Conservation (phyloP, 495 filamentous ascomycete species). For the Penicillium psychrofluorescens region DNA sequence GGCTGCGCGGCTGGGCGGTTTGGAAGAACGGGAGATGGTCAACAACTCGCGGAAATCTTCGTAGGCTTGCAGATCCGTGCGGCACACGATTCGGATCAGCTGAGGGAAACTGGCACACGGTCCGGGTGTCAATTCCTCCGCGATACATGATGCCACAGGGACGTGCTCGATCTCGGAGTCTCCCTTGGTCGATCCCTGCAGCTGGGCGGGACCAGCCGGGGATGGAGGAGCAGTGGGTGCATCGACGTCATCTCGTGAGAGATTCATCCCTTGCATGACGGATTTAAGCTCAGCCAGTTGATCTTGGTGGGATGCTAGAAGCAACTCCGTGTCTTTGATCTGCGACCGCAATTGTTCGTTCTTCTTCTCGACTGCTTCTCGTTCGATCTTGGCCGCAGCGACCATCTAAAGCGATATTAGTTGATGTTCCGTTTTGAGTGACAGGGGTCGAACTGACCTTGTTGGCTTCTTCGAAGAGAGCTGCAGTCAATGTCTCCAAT, state of each 20-base stretch:
- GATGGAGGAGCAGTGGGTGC: constrained; percentile 61
- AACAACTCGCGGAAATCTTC: constrained; percentile 80
- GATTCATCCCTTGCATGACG: constrained; percentile 83
- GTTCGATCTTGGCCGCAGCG: constrained; percentile 64
- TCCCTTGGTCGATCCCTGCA: constrained; percentile 10
- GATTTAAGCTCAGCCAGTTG: constrained; percentile 85
- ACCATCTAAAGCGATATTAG: constrained; percentile 64
- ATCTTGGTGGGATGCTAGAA: constrained; percentile 85
- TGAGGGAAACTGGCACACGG: constrained; percentile 82
- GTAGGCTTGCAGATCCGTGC: constrained; percentile 72
- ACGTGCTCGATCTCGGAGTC: constrained; percentile 12
- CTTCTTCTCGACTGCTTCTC: constrained; percentile 66
- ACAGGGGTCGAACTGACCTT: constrained; percentile 39
- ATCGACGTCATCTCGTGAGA: constrained; percentile 61
- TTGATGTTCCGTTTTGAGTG: background rate
- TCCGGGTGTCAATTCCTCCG: constrained; percentile 60
- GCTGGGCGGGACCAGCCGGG: constrained; percentile 39
- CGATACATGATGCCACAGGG: constrained; percentile 8
- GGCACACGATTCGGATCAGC: constrained; percentile 72
- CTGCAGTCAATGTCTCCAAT: constrained; percentile 80
- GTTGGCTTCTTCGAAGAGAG: constrained; percentile 93
- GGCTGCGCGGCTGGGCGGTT: constrained; percentile 53
- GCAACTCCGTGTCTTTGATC: constrained; percentile 74
- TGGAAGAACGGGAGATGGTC: constrained; percentile 53
- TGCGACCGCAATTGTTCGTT: constrained; percentile 75